Evolutionary conservation across 1,139 yeast genomes (phyloP).

Genomic region (Pichia sp.): DNA sequence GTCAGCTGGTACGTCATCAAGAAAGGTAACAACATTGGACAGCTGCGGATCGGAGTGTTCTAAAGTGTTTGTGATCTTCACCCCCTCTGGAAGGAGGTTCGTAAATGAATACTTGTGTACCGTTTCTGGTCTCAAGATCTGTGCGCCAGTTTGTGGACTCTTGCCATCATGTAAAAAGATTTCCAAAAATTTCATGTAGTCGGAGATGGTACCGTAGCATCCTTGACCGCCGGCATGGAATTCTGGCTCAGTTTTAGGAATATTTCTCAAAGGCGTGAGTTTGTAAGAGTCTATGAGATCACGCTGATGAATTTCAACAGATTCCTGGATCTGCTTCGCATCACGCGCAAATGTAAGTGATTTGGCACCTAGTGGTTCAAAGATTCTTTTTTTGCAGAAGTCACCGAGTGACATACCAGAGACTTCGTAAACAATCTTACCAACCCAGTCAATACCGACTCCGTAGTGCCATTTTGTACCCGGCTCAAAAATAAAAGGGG

Average conservation of each 20-base stretch:
- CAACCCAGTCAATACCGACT: constrained; percentile 7
- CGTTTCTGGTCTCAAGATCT: constrained; percentile 10
- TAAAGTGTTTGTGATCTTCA: constrained; percentile 5
- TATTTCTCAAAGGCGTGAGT: not conserved
- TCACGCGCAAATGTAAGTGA: constrained; percentile 6
- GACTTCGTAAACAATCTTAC: constrained; percentile 7
- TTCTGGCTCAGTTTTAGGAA: not conserved
- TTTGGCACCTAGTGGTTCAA: constrained; percentile 5
- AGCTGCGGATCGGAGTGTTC: constrained; percentile 8
- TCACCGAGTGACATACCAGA: constrained; percentile 7
- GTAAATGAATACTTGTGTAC: constrained; percentile 6
- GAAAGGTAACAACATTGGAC: constrained; percentile 2
- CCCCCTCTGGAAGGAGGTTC: constrained; percentile 8
- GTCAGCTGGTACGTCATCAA: constrained; percentile 5
- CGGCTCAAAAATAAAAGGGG: constrained; percentile 10
- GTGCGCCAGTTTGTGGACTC: constrained; percentile 4
- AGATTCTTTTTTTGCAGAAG: constrained; percentile 7
- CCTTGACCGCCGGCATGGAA: constrained; percentile 13
- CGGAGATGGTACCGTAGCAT: constrained; percentile 6
- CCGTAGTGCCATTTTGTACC: constrained; percentile 13
- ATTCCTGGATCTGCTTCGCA: not conserved
- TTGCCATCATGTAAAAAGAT: constrained; percentile 10
- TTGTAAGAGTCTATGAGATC: not conserved
- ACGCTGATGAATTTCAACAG: constrained; percentile 6
- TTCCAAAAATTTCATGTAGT: constrained; percentile 9